A percentile compares a stretch with the other conserved stretches of the same genome.
Conservation (phyloP, 2,329 filamentous ascomycete species). For the Phoma sp. region DNA sequence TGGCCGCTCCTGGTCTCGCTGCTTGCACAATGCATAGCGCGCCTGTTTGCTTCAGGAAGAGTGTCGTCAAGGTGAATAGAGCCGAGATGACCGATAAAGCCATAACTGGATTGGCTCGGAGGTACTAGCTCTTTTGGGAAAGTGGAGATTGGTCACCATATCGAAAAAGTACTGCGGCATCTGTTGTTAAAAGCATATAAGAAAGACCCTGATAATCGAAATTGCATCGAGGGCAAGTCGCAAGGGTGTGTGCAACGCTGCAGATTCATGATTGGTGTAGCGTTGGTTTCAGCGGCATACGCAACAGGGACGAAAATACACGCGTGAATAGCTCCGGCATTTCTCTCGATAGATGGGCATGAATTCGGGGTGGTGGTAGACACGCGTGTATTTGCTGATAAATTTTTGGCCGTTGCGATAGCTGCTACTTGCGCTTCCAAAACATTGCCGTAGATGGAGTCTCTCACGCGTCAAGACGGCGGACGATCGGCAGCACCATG, state of each 20-base stretch:
- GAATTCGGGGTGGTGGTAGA: not conserved
- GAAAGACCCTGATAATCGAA: not conserved
- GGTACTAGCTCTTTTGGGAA: conserved; percentile 3
- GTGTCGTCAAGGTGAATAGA: not conserved
- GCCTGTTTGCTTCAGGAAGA: not conserved
- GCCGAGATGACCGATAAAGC: not conserved
- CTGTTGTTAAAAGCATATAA: not conserved
- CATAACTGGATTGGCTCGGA: not conserved
- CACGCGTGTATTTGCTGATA: conserved; percentile 3
- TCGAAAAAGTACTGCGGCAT: not conserved
- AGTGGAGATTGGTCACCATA: not conserved
- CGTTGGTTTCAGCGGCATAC: too few species aligned
- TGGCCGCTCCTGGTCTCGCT: not conserved
- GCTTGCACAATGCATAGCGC: not conserved
- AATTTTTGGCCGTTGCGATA: not conserved
- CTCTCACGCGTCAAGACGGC: conserved; percentile 16
- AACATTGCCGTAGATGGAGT: not conserved
- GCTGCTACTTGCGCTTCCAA: too few species aligned
- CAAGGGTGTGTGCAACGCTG: too few species aligned
- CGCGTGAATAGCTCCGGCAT: not conserved
- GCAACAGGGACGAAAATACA: not conserved
- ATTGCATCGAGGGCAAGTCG: not conserved
- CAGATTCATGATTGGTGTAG: too few species aligned
- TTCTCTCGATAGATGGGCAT: not conserved
- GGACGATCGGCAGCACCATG: conserved; percentile 9